Conservation (phyloP, 345 rosid genomes). For the Anacardium occidentale region DNA sequence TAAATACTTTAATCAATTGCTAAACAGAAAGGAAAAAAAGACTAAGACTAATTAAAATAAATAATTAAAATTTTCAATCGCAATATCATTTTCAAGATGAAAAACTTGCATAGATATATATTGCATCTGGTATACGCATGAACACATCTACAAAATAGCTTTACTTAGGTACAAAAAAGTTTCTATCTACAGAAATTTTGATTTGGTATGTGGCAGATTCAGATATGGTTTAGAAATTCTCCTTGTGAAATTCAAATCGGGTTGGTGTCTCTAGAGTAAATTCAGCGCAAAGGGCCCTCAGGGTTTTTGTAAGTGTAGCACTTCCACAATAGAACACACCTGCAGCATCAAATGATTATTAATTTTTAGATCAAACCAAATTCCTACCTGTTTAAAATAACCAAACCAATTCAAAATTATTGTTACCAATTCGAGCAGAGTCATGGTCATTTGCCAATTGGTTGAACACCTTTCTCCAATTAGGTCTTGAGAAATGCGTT, state of each 20-base stretch:
- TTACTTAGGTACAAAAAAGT: conserved; percentile 1
- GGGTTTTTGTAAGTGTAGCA: conserved; percentile 59
- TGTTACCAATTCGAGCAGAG: conserved; percentile 65
- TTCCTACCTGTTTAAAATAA: not conserved
- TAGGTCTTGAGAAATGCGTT: conserved; percentile 95
- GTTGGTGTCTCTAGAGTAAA: conserved; percentile 74
- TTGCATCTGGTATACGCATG: too few relatives aligned
- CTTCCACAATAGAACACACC: conserved; percentile 99
- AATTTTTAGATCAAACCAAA: not conserved
- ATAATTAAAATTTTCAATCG: too few relatives aligned
- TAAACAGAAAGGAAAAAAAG: too few relatives aligned
- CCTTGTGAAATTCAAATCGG: conserved; percentile 88
- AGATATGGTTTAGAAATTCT: conserved; percentile 55
- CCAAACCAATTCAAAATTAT: not conserved
- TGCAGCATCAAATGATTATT: conserved; percentile 30
- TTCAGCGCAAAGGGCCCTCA: conserved; percentile 70
- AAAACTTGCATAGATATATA: too few relatives aligned
- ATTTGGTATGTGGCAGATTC: too few relatives aligned
- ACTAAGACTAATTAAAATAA: too few relatives aligned
- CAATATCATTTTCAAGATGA: too few relatives aligned
- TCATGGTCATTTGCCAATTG: conserved; percentile 59
- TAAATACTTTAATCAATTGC: too few relatives aligned
- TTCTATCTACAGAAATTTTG: not conserved
- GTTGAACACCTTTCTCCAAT: conserved; percentile 86
- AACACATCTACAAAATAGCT: too few relatives aligned